These are phyloP conservation scores for Sugiyamaella qingdaonensis DNA, from an alignment of 805 yeast species.

Conservation along the genomic window DNA sequence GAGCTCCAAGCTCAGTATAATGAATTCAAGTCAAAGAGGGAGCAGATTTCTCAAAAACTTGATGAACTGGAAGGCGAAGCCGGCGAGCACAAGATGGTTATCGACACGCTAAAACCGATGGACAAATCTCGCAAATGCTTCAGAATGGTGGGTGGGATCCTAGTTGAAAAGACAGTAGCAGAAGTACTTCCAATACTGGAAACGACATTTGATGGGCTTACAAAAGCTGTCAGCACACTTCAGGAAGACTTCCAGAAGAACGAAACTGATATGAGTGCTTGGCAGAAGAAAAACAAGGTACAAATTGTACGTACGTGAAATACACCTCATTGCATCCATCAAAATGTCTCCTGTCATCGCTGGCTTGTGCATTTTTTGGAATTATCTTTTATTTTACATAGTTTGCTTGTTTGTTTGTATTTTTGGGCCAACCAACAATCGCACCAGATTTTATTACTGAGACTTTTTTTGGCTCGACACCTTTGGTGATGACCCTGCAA, in stretches of 20 bases:
- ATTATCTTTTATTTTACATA: too few relatives aligned
- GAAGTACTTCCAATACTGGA: slow-evolving; percentile 64
- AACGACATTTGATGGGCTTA: slow-evolving; percentile 50
- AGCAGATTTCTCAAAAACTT: slow-evolving; percentile 35
- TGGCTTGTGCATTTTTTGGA: too few relatives aligned
- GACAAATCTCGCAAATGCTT: slow-evolving; percentile 70
- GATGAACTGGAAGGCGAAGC: slow-evolving; percentile 39
- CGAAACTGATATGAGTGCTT: slow-evolving; percentile 41
- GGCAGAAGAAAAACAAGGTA: slow-evolving; percentile 50
- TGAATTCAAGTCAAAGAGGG: slow-evolving; percentile 34
- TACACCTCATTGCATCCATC: too few relatives aligned
- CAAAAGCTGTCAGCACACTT: slow-evolving; percentile 38
- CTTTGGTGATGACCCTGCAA: slow-evolving; percentile 24
- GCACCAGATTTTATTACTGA: not conserved
- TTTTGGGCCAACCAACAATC: too few relatives aligned
- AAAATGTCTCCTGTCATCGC: too few relatives aligned
- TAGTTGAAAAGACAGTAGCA: slow-evolving; percentile 77
- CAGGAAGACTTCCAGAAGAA: slow-evolving; percentile 38
- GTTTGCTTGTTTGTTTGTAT: too few relatives aligned
- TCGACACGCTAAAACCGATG: slow-evolving; percentile 50
- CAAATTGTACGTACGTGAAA: slow-evolving; percentile 38
- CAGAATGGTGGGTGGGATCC: slow-evolving; percentile 91
- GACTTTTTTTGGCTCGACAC: not conserved
- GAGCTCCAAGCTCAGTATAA: slow-evolving; percentile 41
- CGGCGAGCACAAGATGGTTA: slow-evolving; percentile 49